phyloP scores from a whole-genome alignment of 2,329 filamentous ascomycete species.

The Sporothrix humicola region DNA sequence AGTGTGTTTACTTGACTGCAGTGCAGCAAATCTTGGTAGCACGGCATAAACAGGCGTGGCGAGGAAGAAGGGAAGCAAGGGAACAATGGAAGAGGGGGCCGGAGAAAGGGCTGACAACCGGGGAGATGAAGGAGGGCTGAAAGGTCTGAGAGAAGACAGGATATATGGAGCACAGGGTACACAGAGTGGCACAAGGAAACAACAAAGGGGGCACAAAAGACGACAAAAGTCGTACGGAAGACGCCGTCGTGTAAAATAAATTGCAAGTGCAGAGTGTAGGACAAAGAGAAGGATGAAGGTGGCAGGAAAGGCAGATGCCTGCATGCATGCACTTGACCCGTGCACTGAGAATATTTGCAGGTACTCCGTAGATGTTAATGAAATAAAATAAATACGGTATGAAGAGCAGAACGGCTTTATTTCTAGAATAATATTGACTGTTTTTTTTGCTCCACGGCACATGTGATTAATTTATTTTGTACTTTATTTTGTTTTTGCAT shows the following conservation, averaged over 20 bases:
- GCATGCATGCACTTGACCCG: neutral
- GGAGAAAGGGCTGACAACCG: conserved; percentile 15
- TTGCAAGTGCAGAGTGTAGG: neutral
- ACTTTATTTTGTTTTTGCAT: neutral
- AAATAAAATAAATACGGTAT: neutral
- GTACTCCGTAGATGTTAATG: neutral
- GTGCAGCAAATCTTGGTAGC: conserved; percentile 1
- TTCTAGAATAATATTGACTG: too few relatives aligned
- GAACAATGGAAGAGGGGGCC: too few relatives aligned
- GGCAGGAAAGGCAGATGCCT: neutral
- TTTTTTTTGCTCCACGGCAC: neutral
- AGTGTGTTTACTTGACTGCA: conserved; percentile 1
- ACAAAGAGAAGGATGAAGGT: neutral
- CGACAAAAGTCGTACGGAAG: neutral
- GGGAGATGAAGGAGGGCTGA: neutral
- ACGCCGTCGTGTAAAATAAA: conserved; percentile 1
- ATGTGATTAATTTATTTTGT: neutral
- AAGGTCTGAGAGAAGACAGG: too few relatives aligned
- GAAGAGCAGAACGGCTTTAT: neutral
- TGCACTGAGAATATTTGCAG: neutral
- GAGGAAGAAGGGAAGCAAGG: neutral
- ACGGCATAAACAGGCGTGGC: conserved; percentile 22
- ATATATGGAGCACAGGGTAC: neutral
- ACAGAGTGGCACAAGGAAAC: too few relatives aligned
- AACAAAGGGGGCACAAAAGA: too few relatives aligned